A percentile compares a stretch with the other conserved stretches of the same genome.
Conservation (phyloP, 179 eudicot species). For the Nepenthes alata region DNA sequence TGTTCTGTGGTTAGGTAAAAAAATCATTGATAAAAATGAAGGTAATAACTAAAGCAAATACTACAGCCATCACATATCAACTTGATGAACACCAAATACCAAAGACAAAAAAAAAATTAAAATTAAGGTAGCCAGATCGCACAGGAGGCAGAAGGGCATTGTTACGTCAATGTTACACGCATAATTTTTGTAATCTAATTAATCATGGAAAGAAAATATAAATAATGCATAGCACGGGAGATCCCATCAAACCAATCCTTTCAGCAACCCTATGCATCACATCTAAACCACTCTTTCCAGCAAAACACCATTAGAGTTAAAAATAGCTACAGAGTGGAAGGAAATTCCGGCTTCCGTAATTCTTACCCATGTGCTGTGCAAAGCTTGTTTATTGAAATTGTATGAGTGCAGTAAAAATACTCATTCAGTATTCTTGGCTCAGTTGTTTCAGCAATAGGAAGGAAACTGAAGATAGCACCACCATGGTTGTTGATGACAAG, state of each 20-base stretch:
- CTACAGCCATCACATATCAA: too few species aligned
- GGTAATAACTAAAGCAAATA: too few species aligned
- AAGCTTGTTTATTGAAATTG: conserved; percentile 52
- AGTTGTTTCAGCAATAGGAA: conserved; percentile 63
- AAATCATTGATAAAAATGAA: too few species aligned
- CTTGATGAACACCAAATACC: too few species aligned
- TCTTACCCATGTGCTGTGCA: conserved; percentile 85
- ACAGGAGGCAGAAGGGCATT: not conserved
- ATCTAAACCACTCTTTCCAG: too few species aligned
- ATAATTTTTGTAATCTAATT: too few species aligned
- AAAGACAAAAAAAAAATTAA: too few species aligned
- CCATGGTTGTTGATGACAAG: conserved; percentile 84
- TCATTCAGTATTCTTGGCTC: conserved; percentile 50
- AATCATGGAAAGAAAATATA: not conserved
- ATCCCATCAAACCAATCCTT: too few species aligned
- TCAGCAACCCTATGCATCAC: too few species aligned
- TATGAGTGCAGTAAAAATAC: conserved; percentile 71
- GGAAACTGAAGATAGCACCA: conserved; percentile 91
- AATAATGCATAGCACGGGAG: not conserved
- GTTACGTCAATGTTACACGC: too few species aligned
- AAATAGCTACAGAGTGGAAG: not conserved
- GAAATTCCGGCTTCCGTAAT: not conserved
- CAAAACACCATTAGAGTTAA: not conserved
- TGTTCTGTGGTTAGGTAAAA: too few species aligned
- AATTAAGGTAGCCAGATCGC: not conserved